A percentile compares a stretch with the other conserved stretches of the same genome.
phyloP scores from a whole-genome alignment of 2,329 filamentous ascomycete species.

The Chaetomiaceae sp. region DNA sequence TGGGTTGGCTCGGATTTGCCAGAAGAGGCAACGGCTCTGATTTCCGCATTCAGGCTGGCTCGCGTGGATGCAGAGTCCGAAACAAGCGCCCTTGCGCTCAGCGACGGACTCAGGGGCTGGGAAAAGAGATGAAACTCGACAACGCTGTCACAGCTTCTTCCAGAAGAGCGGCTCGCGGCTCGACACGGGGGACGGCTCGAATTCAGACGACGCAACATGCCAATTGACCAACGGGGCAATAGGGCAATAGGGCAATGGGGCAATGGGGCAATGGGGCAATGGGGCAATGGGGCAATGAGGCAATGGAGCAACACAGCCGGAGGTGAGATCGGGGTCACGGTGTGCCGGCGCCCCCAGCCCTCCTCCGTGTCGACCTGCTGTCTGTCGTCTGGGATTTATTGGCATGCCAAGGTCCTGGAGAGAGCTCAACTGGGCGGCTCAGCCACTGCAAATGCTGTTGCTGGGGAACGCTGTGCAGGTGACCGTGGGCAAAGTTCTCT shows the following conservation, averaged over 20 bases:
- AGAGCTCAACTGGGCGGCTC: no score
- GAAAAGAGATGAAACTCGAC: slow-evolving; percentile 26
- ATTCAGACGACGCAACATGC: slow-evolving; percentile 6
- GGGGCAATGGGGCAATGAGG: no score
- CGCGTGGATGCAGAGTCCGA: slow-evolving; percentile 19
- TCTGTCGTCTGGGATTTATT: neutral
- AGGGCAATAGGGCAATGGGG: no score
- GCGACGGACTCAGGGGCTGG: slow-evolving; percentile 14
- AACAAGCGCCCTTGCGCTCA: slow-evolving; percentile 22
- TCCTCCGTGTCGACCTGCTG: neutral
- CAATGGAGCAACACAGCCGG: neutral
- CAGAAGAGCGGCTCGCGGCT: slow-evolving; percentile 24
- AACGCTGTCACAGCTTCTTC: slow-evolving; percentile 28
- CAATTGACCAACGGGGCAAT: no score
- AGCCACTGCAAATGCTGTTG: no score
- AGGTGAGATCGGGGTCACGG: neutral
- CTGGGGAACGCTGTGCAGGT: no score
- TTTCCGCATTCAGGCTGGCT: slow-evolving; percentile 17
- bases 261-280: no score
- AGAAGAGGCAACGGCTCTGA: slow-evolving; percentile 16
- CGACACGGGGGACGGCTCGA: slow-evolving; percentile 4
- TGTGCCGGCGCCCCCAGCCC: neutral
- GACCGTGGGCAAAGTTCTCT: no score
- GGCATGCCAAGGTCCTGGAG: no score
- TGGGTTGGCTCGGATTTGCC: slow-evolving; percentile 11